These are phyloP conservation scores for Myxozyma udenii DNA, from an alignment of 805 yeast species.

Conservation along the genomic window DNA sequence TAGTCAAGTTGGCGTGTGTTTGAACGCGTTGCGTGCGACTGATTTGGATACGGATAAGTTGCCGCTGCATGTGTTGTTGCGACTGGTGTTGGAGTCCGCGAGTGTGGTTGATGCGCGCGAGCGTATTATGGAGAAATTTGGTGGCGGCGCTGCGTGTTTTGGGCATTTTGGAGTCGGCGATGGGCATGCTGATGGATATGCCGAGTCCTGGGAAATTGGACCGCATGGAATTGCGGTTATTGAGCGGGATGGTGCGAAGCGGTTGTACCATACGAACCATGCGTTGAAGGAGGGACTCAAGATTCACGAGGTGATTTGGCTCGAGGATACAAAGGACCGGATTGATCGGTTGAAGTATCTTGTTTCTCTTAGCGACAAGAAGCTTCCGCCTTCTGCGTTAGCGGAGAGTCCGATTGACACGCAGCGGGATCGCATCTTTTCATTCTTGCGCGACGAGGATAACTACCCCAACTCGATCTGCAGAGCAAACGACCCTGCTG, in stretches of 20 bases:
- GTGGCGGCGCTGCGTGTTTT: slow-evolving; percentile 25
- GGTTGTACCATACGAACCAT: slow-evolving; percentile 27
- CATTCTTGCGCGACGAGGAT: slow-evolving; percentile 30
- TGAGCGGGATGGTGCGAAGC: slow-evolving; percentile 6
- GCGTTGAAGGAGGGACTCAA: slow-evolving; percentile 11
- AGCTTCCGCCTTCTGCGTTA: background rate
- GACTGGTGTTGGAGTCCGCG: slow-evolving; percentile 38
- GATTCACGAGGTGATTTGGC: slow-evolving; percentile 25
- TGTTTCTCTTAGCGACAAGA: slow-evolving; percentile 3
- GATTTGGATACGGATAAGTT: slow-evolving; percentile 36
- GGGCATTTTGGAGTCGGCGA: slow-evolving; percentile 30
- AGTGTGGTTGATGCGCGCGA: slow-evolving; percentile 32
- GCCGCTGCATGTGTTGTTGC: slow-evolving; percentile 42
- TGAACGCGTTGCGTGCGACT: slow-evolving; percentile 39
- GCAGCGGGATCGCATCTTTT: slow-evolving; percentile 23
- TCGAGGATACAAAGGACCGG: slow-evolving; percentile 24
- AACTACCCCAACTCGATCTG: slow-evolving; percentile 35
- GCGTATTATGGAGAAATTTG: slow-evolving; percentile 7
- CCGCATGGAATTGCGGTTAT: slow-evolving; percentile 23
- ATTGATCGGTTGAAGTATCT: slow-evolving; percentile 17
- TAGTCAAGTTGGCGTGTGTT: slow-evolving; percentile 38
- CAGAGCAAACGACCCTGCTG: slow-evolving; percentile 26
- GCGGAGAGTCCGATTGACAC: background rate
- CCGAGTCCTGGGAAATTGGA: slow-evolving; percentile 27
- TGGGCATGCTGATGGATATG: slow-evolving; percentile 18